Percentiles rank a stretch among this genome's conserved stretches.
Evolutionary conservation across 2,329 filamentous ascomycete species (phyloP).

Genomic region (Xylogone sp.): DNA sequence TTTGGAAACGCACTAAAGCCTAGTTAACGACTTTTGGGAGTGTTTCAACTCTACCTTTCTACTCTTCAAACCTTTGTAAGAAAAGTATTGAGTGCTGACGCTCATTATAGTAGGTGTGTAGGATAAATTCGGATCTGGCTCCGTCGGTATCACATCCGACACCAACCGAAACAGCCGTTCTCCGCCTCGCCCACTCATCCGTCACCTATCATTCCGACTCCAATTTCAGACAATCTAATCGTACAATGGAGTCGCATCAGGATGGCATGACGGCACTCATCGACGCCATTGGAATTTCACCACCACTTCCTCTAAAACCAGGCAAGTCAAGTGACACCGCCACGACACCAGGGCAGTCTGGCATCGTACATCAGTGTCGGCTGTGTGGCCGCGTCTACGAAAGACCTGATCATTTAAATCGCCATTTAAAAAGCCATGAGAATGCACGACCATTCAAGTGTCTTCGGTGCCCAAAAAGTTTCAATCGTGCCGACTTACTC

Average conservation of each 20-base stretch:
- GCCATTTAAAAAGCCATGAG: constrained; percentile 17
- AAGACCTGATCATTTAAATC: constrained; percentile 12
- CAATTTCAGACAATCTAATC: background rate
- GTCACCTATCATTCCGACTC: background rate
- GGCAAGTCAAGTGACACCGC: background rate
- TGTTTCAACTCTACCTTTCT: no score
- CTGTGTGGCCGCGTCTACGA: constrained; percentile 16
- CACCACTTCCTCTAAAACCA: background rate
- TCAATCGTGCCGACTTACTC: constrained; percentile 16
- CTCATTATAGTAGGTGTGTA: no score
- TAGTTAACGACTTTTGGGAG: no score
- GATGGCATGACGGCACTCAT: background rate
- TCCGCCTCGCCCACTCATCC: background rate
- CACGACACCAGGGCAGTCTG: background rate
- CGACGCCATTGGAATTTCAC: background rate
- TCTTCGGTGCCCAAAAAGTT: constrained; percentile 15
- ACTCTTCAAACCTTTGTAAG: no score
- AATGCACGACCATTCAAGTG: constrained; percentile 17
- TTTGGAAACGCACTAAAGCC: no score
- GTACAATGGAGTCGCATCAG: background rate
- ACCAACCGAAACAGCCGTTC: background rate
- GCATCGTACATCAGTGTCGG: constrained; percentile 8
- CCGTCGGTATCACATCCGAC: background rate
- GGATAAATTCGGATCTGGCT: no score
- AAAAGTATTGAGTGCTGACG: no score